phyloP scores from a whole-genome alignment of 805 yeast species.

The Pichia gijzeniarum region DNA sequence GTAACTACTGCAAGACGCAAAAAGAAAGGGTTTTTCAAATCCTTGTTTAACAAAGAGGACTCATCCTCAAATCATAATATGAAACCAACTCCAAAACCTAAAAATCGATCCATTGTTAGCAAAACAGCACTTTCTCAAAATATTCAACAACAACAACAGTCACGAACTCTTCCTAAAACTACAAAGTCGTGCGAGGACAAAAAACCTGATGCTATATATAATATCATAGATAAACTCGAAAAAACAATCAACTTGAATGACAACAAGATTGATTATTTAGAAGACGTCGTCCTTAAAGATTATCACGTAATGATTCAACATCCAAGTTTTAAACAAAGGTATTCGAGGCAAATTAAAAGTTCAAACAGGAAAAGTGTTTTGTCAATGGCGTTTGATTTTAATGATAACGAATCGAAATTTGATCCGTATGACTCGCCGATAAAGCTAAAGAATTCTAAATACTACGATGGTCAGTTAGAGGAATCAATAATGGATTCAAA shows the following conservation, averaged over 20 bases:
- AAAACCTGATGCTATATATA: neutral
- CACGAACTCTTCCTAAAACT: too few species aligned
- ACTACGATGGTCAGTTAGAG: neutral
- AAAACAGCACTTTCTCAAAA: too few species aligned
- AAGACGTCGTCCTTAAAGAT: conserved; percentile 68
- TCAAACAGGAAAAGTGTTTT: conserved; percentile 19
- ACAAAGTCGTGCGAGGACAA: too few species aligned
- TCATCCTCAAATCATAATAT: neutral
- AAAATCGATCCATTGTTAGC: too few species aligned
- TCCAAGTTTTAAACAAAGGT: conserved; percentile 17
- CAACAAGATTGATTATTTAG: conserved; percentile 50
- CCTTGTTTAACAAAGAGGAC: conserved; percentile 2
- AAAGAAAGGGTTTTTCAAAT: conserved; percentile 11
- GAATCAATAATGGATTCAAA: conserved; percentile 1
- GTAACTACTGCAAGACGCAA: neutral
- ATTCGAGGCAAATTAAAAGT: conserved; percentile 22
- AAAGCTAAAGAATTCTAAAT: conserved; percentile 4
- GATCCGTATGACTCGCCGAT: conserved; percentile 21
- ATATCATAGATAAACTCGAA: conserved; percentile 9
- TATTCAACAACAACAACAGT: neutral
- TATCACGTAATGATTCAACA: conserved; percentile 37
- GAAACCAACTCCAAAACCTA: neutral
- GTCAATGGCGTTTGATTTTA: conserved; percentile 17
- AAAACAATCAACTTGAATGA: conserved; percentile 9
- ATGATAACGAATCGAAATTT: conserved; percentile 13